phyloP scores from a whole-genome alignment of 139 green algal genomes.

The Zygnema cylindricum region DNA sequence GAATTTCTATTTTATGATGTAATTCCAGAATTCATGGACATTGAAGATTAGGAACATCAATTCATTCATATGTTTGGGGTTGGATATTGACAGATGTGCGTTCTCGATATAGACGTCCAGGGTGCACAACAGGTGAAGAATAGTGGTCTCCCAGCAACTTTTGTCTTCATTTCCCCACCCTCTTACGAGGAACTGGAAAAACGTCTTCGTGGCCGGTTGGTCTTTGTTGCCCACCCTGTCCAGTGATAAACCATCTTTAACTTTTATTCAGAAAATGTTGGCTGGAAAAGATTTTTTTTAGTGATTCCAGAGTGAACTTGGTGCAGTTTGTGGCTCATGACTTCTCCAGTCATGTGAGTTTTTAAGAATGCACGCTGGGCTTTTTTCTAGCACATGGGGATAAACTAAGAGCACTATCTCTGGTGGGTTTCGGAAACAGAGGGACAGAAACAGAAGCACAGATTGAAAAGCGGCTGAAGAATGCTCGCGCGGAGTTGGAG shows the following conservation, averaged over 20 bases:
- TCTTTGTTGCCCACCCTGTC: background rate
- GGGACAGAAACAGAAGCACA: conserved; percentile 63
- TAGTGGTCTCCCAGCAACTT: conserved; percentile 42
- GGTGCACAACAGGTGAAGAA: conserved; percentile 63
- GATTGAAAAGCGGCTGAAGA: conserved; percentile 60
- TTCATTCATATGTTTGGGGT: too few species aligned
- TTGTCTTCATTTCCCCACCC: conserved; percentile 66
- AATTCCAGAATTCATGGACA: too few species aligned
- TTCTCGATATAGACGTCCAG: conserved; percentile 71
- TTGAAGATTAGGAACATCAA: too few species aligned
- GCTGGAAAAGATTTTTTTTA: conserved; percentile 5
- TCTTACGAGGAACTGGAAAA: conserved; percentile 66
- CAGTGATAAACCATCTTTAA: too few species aligned
- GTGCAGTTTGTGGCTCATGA: too few species aligned
- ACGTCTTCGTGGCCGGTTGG: conserved; percentile 57
- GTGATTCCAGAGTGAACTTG: background rate
- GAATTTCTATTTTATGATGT: too few species aligned
- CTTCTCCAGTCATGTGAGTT: too few species aligned
- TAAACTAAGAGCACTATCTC: too few species aligned
- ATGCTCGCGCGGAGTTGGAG: conserved; percentile 63
- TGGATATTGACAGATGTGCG: conserved; percentile 60
- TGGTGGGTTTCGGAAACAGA: too few species aligned
- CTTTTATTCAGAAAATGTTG: too few species aligned
- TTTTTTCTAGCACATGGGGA: too few species aligned
- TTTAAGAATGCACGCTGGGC: too few species aligned